These are phyloP conservation scores for Talaromyces atroroseus DNA, from an alignment of 2,329 filamentous ascomycete species.

Conservation along the genomic window DNA sequence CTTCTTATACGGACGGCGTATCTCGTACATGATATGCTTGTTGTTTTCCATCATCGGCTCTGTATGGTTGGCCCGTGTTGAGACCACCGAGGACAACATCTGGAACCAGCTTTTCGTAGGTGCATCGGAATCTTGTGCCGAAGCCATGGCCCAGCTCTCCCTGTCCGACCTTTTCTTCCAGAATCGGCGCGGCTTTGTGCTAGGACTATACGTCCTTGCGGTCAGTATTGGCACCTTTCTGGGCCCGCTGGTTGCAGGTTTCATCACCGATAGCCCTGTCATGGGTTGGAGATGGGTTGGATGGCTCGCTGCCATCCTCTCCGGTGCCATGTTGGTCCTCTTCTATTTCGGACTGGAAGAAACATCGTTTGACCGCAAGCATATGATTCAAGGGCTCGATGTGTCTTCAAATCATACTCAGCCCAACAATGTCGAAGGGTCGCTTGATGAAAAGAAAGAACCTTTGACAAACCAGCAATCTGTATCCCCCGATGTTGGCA, in stretches of 20 bases:
- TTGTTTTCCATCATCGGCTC: constrained; percentile 46
- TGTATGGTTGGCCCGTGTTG: constrained; percentile 50
- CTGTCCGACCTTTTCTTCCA: constrained; percentile 55
- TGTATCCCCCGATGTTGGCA: too few relatives aligned
- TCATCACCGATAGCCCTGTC: constrained; percentile 40
- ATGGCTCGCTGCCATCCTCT: constrained; percentile 48
- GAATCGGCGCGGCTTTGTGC: constrained; percentile 50
- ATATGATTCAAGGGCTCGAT: constrained; percentile 11
- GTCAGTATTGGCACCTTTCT: constrained; percentile 53
- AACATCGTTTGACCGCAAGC: constrained; percentile 30
- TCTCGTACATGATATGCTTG: constrained; percentile 51
- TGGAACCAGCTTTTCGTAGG: constrained; percentile 55
- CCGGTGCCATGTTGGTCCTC: constrained; percentile 43
- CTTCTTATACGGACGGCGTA: constrained; percentile 50
- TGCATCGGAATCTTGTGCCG: constrained; percentile 53
- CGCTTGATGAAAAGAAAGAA: neutral
- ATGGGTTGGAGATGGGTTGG: constrained; percentile 54
- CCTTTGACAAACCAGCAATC: too few relatives aligned
- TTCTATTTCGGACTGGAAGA: constrained; percentile 51
- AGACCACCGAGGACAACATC: constrained; percentile 43
- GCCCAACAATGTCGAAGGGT: constrained; percentile 5
- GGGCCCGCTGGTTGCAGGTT: constrained; percentile 50
- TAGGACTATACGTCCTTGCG: constrained; percentile 52
- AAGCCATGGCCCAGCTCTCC: constrained; percentile 52
- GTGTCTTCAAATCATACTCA: neutral